Conservation (phyloP, 495 filamentous ascomycete species). For the Pseudevernia furfuracea region DNA sequence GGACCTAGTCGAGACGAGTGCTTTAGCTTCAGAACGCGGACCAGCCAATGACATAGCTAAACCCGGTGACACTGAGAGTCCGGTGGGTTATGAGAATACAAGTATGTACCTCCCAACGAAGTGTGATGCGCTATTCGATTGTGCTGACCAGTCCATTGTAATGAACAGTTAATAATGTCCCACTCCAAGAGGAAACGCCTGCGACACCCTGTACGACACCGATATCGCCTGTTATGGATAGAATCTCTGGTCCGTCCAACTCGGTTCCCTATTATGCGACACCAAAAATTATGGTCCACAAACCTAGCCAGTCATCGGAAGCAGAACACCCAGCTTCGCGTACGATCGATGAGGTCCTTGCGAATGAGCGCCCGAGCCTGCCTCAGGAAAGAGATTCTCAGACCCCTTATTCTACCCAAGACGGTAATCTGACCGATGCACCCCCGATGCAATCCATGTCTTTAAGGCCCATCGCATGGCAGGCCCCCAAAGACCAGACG, state of each 20-base stretch:
- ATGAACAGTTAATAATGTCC: not conserved
- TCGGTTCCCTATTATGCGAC: constrained; percentile 16
- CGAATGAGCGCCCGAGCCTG: not conserved
- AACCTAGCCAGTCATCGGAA: constrained; percentile 7
- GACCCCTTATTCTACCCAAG: not conserved
- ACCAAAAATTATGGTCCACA: constrained; percentile 14
- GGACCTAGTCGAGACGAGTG: not conserved
- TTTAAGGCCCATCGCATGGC: not conserved
- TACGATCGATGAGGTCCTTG: constrained; percentile 9
- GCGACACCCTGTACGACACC: not conserved
- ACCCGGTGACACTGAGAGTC: not conserved
- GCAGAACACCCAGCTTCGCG: constrained; percentile 1
- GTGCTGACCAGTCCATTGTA: not conserved
- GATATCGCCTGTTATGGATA: not conserved
- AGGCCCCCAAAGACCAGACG: constrained; percentile 4
- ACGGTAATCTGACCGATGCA: not conserved
- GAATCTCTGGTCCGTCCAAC: not conserved
- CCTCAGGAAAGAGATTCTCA: not conserved
- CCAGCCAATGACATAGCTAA: not conserved
- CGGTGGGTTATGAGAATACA: not conserved
- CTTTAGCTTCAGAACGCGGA: not conserved
- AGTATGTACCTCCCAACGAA: not conserved
- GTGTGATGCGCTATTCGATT: not conserved
- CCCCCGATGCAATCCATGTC: constrained; percentile 1
- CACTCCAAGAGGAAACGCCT: not conserved